These are phyloP conservation scores for Sanghuangporus baumii DNA, from an alignment of 1,284 basidiomycete genomes.

Conservation along the genomic window DNA sequence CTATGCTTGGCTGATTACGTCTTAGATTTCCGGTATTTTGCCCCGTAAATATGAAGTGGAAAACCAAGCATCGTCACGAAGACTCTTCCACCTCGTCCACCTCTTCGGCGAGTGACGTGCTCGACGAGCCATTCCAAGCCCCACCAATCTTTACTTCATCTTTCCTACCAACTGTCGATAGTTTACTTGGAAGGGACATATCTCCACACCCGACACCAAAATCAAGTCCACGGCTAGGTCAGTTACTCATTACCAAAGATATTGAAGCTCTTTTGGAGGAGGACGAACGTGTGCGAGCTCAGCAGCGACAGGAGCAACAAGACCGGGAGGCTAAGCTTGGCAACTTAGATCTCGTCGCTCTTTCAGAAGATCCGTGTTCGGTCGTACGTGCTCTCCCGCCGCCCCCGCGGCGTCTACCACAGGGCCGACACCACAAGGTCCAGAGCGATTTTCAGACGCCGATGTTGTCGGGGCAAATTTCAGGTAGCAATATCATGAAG, in stretches of 20 bases:
- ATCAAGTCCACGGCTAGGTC: neutral
- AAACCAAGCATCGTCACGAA: constrained; percentile 1
- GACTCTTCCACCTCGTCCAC: neutral
- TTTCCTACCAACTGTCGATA: neutral
- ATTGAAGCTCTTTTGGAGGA: constrained; percentile 57
- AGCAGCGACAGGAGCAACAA: neutral
- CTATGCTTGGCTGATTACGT: neutral
- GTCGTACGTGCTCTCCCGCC: constrained; percentile 29
- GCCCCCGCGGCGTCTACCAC: constrained; percentile 29
- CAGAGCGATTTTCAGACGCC: neutral
- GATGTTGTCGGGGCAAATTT: neutral
- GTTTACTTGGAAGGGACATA: neutral
- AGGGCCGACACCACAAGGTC: neutral
- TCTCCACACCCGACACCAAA: neutral
- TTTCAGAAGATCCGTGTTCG: neutral
- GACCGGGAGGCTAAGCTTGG: neutral
- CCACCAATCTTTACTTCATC: neutral
- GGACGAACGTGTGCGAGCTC: constrained; percentile 37
- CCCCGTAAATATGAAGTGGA: constrained; percentile 9
- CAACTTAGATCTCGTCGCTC: neutral
- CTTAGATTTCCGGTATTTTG: neutral
- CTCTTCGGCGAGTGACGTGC: neutral
- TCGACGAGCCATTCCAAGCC: neutral
- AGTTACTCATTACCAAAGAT: constrained; percentile 51
- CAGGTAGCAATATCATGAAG: neutral